Evolutionary conservation across 495 filamentous ascomycete species (phyloP).

Genomic region (Umbilicaria muhlenbergii): DNA sequence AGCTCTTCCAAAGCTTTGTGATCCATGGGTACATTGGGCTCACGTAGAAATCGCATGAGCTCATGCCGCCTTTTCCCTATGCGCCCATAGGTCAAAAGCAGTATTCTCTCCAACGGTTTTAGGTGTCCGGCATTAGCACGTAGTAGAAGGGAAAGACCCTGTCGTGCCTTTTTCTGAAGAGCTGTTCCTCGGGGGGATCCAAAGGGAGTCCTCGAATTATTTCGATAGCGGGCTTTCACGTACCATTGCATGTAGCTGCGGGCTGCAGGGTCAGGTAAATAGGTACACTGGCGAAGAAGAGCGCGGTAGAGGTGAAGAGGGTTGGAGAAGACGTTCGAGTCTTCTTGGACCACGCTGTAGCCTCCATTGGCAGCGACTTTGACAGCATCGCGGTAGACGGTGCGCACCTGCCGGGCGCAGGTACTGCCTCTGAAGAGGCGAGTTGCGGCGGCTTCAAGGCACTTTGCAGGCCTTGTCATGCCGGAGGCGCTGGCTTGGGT

Average conservation of each 20-base stretch:
- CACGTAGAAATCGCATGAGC: slow-evolving; percentile 35
- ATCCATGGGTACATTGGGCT: slow-evolving; percentile 20
- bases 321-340: slow-evolving; percentile 11
- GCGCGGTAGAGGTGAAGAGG: slow-evolving; percentile 54
- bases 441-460: too few species aligned
- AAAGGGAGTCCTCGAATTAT: background rate
- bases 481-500: too few species aligned
- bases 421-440: too few species aligned
- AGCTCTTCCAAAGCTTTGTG: slow-evolving; percentile 14
- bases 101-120: slow-evolving; percentile 42
- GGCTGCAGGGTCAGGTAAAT: slow-evolving; percentile 62
- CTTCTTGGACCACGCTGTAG: too few species aligned
- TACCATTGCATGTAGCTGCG: slow-evolving; percentile 41
- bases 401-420: too few species aligned
- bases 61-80: slow-evolving; percentile 49
- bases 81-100: slow-evolving; percentile 59
- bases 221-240: slow-evolving; percentile 41
- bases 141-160: slow-evolving; percentile 25
- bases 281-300: slow-evolving; percentile 69
- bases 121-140: slow-evolving; percentile 52
- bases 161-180: slow-evolving; percentile 17
- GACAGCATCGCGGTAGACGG: too few species aligned
- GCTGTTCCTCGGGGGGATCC: background rate
- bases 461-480: too few species aligned
- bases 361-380: too few species aligned